Conservation (phyloP, 1,139 yeast genomes). For the Pichia sp. region DNA sequence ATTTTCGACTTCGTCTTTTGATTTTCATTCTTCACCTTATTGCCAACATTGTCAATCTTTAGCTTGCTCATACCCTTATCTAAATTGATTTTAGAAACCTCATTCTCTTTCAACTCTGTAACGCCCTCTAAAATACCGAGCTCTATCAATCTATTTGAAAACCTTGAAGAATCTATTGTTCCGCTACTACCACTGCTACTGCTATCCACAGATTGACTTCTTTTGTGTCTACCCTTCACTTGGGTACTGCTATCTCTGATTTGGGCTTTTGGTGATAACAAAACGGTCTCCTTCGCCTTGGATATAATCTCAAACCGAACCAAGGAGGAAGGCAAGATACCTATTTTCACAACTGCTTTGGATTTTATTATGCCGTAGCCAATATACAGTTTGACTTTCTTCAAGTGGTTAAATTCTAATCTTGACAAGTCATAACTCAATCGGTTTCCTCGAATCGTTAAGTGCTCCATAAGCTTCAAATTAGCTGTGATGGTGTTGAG, state of each 20-base stretch:
- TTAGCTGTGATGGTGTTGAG: neutral
- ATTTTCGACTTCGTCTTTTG: constrained; percentile 6
- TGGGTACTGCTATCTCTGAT: neutral
- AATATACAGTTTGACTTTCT: constrained; percentile 2
- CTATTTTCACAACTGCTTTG: constrained; percentile 2
- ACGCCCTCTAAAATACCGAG: constrained; percentile 9
- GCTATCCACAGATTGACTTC: neutral
- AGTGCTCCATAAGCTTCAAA: neutral
- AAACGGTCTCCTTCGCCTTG: constrained; percentile 1
- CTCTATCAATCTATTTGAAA: constrained; percentile 1
- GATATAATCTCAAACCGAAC: constrained; percentile 8
- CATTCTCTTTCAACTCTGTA: constrained; percentile 7
- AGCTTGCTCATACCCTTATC: constrained; percentile 5
- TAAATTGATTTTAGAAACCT: constrained; percentile 2
- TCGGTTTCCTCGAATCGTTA: constrained; percentile 4
- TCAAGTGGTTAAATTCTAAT: constrained; percentile 4
- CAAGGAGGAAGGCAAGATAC: constrained; percentile 1
- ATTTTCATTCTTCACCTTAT: constrained; percentile 9
- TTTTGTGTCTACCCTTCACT: neutral
- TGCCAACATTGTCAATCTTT: constrained; percentile 8
- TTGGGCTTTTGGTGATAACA: constrained; percentile 4
- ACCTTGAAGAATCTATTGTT: neutral
- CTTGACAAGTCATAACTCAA: constrained; percentile 5
- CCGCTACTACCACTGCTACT: neutral
- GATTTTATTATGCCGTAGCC: constrained; percentile 3